Evolutionary conservation across 2,329 filamentous ascomycete genomes (phyloP), one percentile per base, ranked within the genome.

Genomic region (Diaporthe ampelina): DNA sequence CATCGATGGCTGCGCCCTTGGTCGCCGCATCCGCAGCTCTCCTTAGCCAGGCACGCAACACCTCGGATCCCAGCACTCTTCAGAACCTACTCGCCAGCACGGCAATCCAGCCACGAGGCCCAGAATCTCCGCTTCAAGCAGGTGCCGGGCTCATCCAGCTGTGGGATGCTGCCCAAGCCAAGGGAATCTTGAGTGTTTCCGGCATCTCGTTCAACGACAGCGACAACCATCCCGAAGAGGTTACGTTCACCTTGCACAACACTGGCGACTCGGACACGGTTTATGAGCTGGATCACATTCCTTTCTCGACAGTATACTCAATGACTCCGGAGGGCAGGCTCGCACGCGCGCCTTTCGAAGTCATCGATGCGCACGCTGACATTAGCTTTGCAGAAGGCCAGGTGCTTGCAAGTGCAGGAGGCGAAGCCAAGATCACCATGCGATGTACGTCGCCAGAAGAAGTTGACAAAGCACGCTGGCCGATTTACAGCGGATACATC

Each of bases 131-230:
- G 19, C 32, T 59, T 32, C 56, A 59, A 24, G 56, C 56, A 1
- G 56, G 56, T 2, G 56, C 56, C 24, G 56, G 56, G 56, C 56
- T 59, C 11, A 59, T 59, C 32, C 56, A 59, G 56, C 32, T 59
- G 21, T 59, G 56, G 56, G 56, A 59, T 59, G 56, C 56, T 59
- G 56, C 32, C 19, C 56, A 59, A 24, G 32, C 3, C 56, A 59
- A 40, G 32, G 56, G 56, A 1, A 13, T 59, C 5, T 11, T 59
- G 3, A 59, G 32, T 37, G 56, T 59, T 4, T 24, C 56, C 21
- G 32, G 32, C 56, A 59, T 59, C n/a, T 59, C 56, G 3, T 59
- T 59, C 56, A 59, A 40, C 32, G 56, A 59, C 56, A 59, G 56
- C 56, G 56, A 37, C 56, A 24, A 59, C 32, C 56, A 59, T 32